Conservation (phyloP, 441 rosid species). For the Adansonia gregorii region DNA sequence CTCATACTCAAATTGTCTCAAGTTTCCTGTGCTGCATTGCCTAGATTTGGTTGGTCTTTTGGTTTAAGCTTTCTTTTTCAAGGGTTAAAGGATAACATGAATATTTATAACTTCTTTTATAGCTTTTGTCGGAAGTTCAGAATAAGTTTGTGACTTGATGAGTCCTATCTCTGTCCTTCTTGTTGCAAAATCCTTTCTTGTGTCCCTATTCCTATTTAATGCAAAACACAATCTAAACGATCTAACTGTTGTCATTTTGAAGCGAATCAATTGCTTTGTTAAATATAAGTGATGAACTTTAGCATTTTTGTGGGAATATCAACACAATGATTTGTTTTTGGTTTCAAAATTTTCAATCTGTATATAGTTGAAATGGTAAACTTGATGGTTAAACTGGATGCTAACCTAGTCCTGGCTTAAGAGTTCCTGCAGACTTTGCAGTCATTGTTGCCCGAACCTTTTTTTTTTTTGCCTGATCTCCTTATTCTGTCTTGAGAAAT, state of each 20-base stretch:
- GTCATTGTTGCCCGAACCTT: neutral
- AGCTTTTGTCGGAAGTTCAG: neutral
- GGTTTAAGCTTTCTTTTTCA: neutral
- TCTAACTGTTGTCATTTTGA: neutral
- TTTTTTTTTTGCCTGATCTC: neutral
- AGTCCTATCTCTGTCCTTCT: neutral
- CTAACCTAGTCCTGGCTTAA: neutral
- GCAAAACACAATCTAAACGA: neutral
- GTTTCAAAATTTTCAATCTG: neutral
- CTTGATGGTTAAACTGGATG: neutral
- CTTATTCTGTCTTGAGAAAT: too few species aligned
- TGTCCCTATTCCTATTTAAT: neutral
- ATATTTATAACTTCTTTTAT: neutral
- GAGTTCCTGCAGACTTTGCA: neutral
- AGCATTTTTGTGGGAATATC: neutral
- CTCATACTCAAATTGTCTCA: neutral
- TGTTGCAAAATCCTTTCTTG: neutral
- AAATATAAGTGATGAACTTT: neutral
- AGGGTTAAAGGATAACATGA: neutral
- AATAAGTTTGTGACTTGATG: constrained; percentile 1
- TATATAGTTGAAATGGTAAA: neutral
- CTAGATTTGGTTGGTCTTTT: neutral
- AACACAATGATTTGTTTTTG: neutral
- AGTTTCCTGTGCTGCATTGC: neutral
- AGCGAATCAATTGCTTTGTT: neutral